Base-by-base conservation (phyloP, 2,329 filamentous ascomycete species). In the Venturia aucupariae region DNA sequence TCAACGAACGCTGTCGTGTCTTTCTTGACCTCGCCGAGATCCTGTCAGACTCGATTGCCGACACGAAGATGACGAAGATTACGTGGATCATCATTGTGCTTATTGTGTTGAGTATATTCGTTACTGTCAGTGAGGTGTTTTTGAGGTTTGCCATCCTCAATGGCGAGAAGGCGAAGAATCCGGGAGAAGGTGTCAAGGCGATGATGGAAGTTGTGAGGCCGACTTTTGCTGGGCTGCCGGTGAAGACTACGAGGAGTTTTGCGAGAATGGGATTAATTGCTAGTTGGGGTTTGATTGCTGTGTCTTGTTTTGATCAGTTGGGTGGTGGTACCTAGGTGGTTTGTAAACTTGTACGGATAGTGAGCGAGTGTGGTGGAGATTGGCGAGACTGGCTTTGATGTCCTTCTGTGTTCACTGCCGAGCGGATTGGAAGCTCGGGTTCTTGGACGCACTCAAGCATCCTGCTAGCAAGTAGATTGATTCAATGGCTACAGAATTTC, bases 11-110 rank as follows among this genome's bases (percentile, higher is more conserved):
- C 63, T 99, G 94, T 75, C 87, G 90, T 51, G 94, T 99, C 61
- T 99, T 99, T 77, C 84, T 99, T 22, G 94, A 99, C 75, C 85
- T 99, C 11, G 92, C 94, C 57, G 92, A 97, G 77, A 97, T 99
- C 30, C 80, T 99, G 1, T 92, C 90, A 17, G 93, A 99, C 76
- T 90, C 86, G 1, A 92, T 97, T 64, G 90, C 90, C 27, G 92
- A 97, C 74, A 88, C 90, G 69, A 97, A 96, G 75, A 97, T 97
- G 89, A 96, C 91, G 69, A 79, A 84, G 68, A 96, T 97, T 73
- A 99, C 94, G 0, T 97, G 93, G 93, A 97, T 99, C 75, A 89
- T 97, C 75, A 99, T 99, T 71, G 82, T 96, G 57, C 84, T 99
- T 57, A 99, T 99, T 72, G 76, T 95, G 59, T 80, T 97, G 69